phyloP scores from a whole-genome alignment of 1,139 yeast species.

The Nakaseomyces delphensis region DNA sequence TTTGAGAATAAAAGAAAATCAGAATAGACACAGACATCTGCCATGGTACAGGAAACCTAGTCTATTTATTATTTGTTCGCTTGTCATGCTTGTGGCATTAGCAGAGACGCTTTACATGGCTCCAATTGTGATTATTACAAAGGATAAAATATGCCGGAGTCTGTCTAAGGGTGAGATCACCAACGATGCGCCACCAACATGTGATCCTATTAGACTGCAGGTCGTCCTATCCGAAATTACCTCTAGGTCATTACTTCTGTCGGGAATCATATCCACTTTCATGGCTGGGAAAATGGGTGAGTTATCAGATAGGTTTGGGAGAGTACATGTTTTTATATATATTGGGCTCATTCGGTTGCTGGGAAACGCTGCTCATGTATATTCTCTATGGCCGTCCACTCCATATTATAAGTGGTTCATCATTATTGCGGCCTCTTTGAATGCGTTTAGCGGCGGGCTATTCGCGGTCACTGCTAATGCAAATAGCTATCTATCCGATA shows the following conservation, averaged over 20 bases:
- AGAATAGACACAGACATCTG: conserved; percentile 20
- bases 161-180: conserved; percentile 6
- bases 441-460: conserved; percentile 37
- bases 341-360: conserved; percentile 12
- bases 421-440: conserved; percentile 10
- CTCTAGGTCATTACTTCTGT: conserved; percentile 11
- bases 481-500: conserved; percentile 51
- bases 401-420: conserved; percentile 12
- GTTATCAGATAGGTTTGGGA: conserved; percentile 22
- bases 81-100: conserved; percentile 18
- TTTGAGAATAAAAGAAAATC: conserved; percentile 14
- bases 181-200: conserved; percentile 11
- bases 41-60: conserved; percentile 26
- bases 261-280: conserved; percentile 16
- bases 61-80: conserved; percentile 21
- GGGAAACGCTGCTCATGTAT: conserved; percentile 11
- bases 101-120: conserved; percentile 20
- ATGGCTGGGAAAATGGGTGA: conserved; percentile 22
- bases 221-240: conserved; percentile 13
- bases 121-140: conserved; percentile 23
- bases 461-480: conserved; percentile 41
- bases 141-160: conserved; percentile 24
- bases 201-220: conserved; percentile 30
- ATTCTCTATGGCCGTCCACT: conserved; percentile 11
- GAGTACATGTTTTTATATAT: conserved; percentile 19